A percentile compares a stretch with the other conserved stretches of the same genome.
phyloP scores from a whole-genome alignment of 257 asterid genomes.

The Fraxinus excelsior region DNA sequence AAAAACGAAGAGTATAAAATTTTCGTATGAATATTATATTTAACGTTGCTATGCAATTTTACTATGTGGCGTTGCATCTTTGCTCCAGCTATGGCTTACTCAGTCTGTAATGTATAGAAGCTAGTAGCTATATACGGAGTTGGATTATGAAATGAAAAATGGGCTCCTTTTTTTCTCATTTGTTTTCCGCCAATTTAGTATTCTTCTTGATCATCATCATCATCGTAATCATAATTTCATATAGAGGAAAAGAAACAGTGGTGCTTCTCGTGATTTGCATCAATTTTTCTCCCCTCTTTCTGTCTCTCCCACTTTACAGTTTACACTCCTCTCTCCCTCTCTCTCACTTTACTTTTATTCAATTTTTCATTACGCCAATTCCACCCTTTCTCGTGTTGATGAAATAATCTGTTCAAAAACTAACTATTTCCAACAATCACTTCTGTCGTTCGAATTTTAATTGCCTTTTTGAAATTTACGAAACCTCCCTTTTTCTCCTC shows the following conservation, averaged over 20 bases:
- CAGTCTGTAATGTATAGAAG: too few species aligned
- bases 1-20: too few species aligned
- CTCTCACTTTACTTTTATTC: conserved; percentile 26
- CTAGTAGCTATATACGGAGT: neutral
- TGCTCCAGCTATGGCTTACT: too few species aligned
- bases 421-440: neutral
- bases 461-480: conserved; percentile 1
- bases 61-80: too few species aligned
- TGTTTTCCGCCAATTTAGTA: conserved; percentile 39
- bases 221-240: conserved; percentile 27
- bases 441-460: conserved; percentile 25
- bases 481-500: conserved; percentile 18
- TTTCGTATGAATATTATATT: too few species aligned
- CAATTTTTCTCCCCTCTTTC: conserved; percentile 26
- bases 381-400: conserved; percentile 38
- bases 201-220: conserved; percentile 30
- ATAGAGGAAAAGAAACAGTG: conserved; percentile 21
- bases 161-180: conserved; percentile 1
- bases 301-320: conserved; percentile 12
- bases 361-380: conserved; percentile 27
- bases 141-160: conserved; percentile 2
- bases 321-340: conserved; percentile 30
- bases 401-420: conserved; percentile 21
- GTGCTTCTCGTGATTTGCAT: conserved; percentile 49
- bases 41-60: too few species aligned